Base-by-base conservation (phyloP, 768 basidiomycete genomes). In the Amanita phalloides region DNA sequence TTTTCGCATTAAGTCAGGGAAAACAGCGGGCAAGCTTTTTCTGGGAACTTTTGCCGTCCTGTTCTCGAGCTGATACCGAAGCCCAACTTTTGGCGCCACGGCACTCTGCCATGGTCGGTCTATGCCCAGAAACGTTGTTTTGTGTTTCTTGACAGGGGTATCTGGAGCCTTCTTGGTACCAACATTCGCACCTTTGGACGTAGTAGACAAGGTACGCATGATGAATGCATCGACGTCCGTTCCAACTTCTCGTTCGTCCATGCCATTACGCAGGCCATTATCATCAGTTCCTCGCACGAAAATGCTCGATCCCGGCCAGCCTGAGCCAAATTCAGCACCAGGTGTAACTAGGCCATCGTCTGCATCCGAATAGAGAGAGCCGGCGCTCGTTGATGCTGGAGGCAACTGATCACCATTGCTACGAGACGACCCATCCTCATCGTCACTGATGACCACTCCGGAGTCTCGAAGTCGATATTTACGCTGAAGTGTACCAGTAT, bases 91-190 rank as follows among this genome's bases (percentile, higher is more conserved):
- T 56, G 74, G 65, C 11, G 86, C 76, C 17, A 89, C 76, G 3
- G 86, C 86, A 60, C 87, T 89, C 63, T 88, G 86, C 86, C 86
- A 90, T 3, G 83, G 85, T 8, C 86, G 72, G 46, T 79, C 76
- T 54, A 71, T 71, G 26, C 72, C 69, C 33, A 83, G 67, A 60
- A 77, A 72, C 37, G 75, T 73, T 20, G 78, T 81, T 66, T 82
- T 82, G 53, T 72, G 64, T 60, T 74, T 81, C 73, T 90, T 90
- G n/a, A 88, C 84, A 1, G 88, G 88, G 11, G 88, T 90, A 0
- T 84, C 86, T 1, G 88, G 88, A 5, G 79, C 77, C 51, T 73
- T 81, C 72, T 86, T 89, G 48, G 64, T 61, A 23, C 67, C 66
- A 57, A 71, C 68, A 3, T 58, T 61, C 28, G 71, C 65, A 2